phyloP scores from a whole-genome alignment of 495 filamentous ascomycete species.

The Antarctomyces pellizariae region DNA sequence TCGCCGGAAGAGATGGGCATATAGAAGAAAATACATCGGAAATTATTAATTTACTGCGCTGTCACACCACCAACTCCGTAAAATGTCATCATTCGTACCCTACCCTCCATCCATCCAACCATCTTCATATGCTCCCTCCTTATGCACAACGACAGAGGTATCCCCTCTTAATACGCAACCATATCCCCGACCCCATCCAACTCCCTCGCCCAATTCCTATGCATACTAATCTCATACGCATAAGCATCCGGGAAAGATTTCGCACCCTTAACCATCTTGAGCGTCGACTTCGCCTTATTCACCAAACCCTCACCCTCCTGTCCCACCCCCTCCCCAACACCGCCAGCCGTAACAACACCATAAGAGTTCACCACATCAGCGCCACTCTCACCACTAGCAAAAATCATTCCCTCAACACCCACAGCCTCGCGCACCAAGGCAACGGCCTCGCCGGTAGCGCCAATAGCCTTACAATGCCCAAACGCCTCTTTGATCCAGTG shows the following conservation, averaged over 20 bases:
- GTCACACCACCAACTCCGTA: too few species aligned
- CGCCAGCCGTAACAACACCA: conserved; percentile 40
- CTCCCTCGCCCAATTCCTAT: conserved; percentile 50
- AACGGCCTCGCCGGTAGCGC: conserved; percentile 47
- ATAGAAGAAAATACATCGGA: too few species aligned
- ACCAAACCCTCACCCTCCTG: conserved; percentile 19
- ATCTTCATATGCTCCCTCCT: too few species aligned
- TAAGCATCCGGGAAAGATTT: conserved; percentile 43
- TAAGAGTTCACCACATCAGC: conserved; percentile 38
- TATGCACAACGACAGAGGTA: too few species aligned
- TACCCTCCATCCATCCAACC: too few species aligned
- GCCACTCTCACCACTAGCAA: conserved; percentile 18
- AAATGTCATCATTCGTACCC: too few species aligned
- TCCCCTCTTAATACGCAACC: conserved; percentile 25
- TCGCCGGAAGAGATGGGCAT: too few species aligned
- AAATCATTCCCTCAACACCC: conserved; percentile 26
- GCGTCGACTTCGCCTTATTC: conserved; percentile 25
- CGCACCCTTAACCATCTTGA: conserved; percentile 35
- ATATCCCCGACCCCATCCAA: conserved; percentile 33
- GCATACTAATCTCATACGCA: conserved; percentile 37
- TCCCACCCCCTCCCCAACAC: conserved; percentile 13
- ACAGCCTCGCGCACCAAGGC: conserved; percentile 34
- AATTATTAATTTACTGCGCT: too few species aligned
- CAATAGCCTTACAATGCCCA: conserved; percentile 57
- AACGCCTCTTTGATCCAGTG: conserved; percentile 76